These are phyloP conservation scores for Mortierella polycephala DNA, from an alignment of 371 early-diverging fungal genomes.

Conservation along the genomic window DNA sequence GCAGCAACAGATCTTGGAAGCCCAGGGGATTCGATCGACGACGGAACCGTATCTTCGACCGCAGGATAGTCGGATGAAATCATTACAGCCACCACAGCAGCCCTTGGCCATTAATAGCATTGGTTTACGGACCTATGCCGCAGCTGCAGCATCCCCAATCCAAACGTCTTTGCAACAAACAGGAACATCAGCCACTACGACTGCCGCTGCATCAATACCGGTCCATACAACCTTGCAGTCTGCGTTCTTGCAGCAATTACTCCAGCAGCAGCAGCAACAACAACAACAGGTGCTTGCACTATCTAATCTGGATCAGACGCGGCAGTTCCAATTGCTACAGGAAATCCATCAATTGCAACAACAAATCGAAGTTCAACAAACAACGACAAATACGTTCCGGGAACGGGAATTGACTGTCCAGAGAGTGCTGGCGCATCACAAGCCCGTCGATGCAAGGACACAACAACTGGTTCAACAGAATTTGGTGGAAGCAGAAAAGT, in stretches of 20 bases:
- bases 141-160: slow-evolving; percentile 3
- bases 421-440: slow-evolving; percentile 18
- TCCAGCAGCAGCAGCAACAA: slow-evolving; percentile 10
- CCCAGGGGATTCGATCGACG: neutral
- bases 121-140: slow-evolving; percentile 6
- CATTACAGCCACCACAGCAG: slow-evolving; percentile 1
- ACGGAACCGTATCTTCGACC: slow-evolving; percentile 4
- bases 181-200: no score
- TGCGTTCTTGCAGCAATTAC: slow-evolving; percentile 14
- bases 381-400: slow-evolving; percentile 23
- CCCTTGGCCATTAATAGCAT: slow-evolving; percentile 17
- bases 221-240: neutral
- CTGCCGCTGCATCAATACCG: no score
- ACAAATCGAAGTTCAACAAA: slow-evolving; percentile 26
- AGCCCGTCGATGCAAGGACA: slow-evolving; percentile 25
- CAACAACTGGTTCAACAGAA: slow-evolving; percentile 21
- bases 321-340: slow-evolving; percentile 24
- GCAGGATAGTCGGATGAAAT: neutral
- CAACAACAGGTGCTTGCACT: slow-evolving; percentile 23
- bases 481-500: slow-evolving; percentile 26
- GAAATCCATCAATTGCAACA: slow-evolving; percentile 39
- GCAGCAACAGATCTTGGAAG: slow-evolving; percentile 35
- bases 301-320: slow-evolving; percentile 39
- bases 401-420: slow-evolving; percentile 30
- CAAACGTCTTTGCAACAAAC: no score